Percentiles rank a stretch among this genome's conserved stretches.
Conservation (phyloP, 768 basidiomycete genomes). For the Naganishia vishniacii region DNA sequence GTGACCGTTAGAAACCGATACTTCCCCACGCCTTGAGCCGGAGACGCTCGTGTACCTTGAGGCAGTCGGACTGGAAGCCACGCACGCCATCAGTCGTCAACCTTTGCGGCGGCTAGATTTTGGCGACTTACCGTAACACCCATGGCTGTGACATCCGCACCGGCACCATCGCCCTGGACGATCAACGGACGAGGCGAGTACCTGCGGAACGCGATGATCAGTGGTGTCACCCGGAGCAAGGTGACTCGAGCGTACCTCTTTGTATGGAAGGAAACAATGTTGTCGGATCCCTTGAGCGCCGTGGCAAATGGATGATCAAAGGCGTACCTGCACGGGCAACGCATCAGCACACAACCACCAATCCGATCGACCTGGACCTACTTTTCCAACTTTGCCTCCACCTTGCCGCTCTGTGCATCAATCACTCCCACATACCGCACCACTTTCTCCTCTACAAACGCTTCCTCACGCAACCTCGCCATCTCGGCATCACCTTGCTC, state of each 20-base stretch:
- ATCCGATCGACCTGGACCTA: slow-evolving; percentile 50
- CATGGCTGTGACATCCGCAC: slow-evolving; percentile 98
- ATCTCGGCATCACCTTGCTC: slow-evolving; percentile 78
- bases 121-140: slow-evolving; percentile 62
- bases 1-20: slow-evolving; percentile 9
- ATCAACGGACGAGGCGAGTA: slow-evolving; percentile 85
- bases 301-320: slow-evolving; percentile 89
- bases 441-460: slow-evolving; percentile 72
- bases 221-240: neutral
- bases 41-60: slow-evolving; percentile 52
- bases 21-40: slow-evolving; percentile 30
- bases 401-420: slow-evolving; percentile 64
- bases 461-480: slow-evolving; percentile 67
- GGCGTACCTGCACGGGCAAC: slow-evolving; percentile 63
- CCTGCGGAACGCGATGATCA: slow-evolving; percentile 16
- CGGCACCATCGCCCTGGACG: slow-evolving; percentile 92
- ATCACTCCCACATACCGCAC: slow-evolving; percentile 91
- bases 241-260: slow-evolving; percentile 53
- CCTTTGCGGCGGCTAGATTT: too few relatives aligned
- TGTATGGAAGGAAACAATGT: slow-evolving; percentile 96
- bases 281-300: slow-evolving; percentile 90
- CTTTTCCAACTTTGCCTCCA: slow-evolving; percentile 87
- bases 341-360: neutral
- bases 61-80: slow-evolving; percentile 58
- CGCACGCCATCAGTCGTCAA: too few relatives aligned